Evolutionary conservation across 2,329 filamentous ascomycete species (phyloP), one percentile per base, ranked within the genome.

Genomic region (Aspergillus glaucus): DNA sequence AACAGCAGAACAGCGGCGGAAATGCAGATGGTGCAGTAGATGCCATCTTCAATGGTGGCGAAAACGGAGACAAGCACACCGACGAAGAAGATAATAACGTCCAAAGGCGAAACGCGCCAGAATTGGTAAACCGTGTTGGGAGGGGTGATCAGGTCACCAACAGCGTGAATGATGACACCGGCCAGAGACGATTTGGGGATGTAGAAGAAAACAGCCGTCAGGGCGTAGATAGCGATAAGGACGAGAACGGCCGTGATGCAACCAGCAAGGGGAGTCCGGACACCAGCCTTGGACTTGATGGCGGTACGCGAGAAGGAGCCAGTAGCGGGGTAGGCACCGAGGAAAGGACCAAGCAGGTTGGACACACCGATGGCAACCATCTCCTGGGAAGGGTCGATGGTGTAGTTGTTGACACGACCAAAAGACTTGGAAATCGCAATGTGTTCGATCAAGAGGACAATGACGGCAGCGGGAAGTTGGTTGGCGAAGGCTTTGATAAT

Each of bases 361-460:
- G 85, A 86, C 22, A 96, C 81, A 53, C 92, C 92, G 56, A 97
- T 95, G 19, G 89, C 92, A 43, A 98, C 88, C 71, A 98, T 80
- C 67, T 98, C 92, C 67, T 98, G 92, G 0, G 92, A 96, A 0
- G 93, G 91, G 59, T 96, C 85, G 65, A 98, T 96, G 14, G 82
- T 85, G 70, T 98, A 98, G 73, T 95, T 95, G 75, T 96, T 97
- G 60, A 96, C 81, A 50, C 92, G 82, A 8, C 93, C 93, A 58
- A 98, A 97, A 0, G 92, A 96, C 68, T 97, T 98, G 15, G 91
- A 89, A 54, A 97, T 96, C 43, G 92, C 90, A 60, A 97, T 95
- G 66, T 97, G 92, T 70, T 97, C 93, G 52, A 97, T 94, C 32
- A 97, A 78, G 49, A 97, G 78, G n/a, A 98, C 91, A 56, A 97